Base-by-base conservation (phyloP, 2,329 filamentous ascomycete species). In the Alternaria panax region DNA sequence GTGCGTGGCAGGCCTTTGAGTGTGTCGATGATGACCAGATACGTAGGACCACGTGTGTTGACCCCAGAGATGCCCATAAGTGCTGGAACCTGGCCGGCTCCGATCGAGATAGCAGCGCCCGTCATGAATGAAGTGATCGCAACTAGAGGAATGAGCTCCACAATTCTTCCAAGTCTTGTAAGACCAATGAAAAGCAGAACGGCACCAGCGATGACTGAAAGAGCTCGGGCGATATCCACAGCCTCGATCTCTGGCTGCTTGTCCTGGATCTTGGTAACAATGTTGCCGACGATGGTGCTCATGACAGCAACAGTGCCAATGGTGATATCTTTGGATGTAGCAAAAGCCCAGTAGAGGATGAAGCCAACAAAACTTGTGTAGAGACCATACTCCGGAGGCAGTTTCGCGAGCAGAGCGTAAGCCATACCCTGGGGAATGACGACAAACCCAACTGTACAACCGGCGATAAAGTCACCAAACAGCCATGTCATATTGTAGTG, bases 371-470 rank as follows among this genome's bases (percentile, higher is more conserved):
- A 98, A 0, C 94, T 97, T 0, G 94, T 95, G 79, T 96, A 96
- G 1, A 98, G 85, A 52, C 94, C 94, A 72, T 89, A 98, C 74
- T 98, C 85, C 6, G 90, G 86, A 0, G 87, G 84, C n/a, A 98
- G 84, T 61, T 89, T 86, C 43, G 94, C 94, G 25, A 98, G 84
- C 62, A 89, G 84, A 28, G 94, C 93, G 79, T 98, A 98, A 1
- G 94, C 93, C 94, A 98, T 97, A 63, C 92, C 90, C 76, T 98
- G 94, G 6, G 94, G 94, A n/a, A 98, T 92, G 25, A 97, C 93
- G 24, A 93, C 90, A 51, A 89, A 85, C 40, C 90, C 90, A 51
- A 91, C 87, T 4, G 89, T 92, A 61, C 91, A 84, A 81, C 87
- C 94, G 57, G 95, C 94, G 59, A 98, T 88, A 46, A 97, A 78